These are phyloP conservation scores for Cicer bijugum DNA, from an alignment of 306 rosid species.

Conservation along the genomic window DNA sequence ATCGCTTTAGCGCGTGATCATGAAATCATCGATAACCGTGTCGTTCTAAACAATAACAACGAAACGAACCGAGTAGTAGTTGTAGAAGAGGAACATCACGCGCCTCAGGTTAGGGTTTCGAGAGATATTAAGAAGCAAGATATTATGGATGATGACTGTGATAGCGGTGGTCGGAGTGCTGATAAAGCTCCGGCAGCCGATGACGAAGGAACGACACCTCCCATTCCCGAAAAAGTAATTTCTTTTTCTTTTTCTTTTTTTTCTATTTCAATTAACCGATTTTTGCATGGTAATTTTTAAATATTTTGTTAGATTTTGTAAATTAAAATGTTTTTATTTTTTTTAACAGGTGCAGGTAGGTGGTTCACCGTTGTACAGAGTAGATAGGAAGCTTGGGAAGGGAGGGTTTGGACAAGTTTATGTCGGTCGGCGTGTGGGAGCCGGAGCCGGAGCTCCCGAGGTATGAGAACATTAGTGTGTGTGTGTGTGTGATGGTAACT, in stretches of 20 bases:
- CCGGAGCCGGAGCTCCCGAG: constrained; percentile 78
- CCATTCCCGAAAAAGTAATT: constrained; percentile 80
- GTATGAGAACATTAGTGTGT: constrained; percentile 53
- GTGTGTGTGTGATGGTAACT: background rate
- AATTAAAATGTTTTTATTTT: background rate
- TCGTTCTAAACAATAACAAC: constrained; percentile 18
- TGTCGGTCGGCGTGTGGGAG: constrained; percentile 75
- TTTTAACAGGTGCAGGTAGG: constrained; percentile 84
- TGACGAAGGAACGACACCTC: constrained; percentile 69
- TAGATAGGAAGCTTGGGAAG: constrained; percentile 81
- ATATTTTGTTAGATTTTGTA: background rate
- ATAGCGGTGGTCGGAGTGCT: constrained; percentile 70
- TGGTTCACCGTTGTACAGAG: constrained; percentile 80
- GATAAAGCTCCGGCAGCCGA: constrained; percentile 66
- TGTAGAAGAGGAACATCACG: background rate
- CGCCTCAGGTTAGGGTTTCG: constrained; percentile 42
- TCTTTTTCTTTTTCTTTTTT: background rate
- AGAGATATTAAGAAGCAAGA: constrained; percentile 37
- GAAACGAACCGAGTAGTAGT: background rate
- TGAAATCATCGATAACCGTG: constrained; percentile 10
- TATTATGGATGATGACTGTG: constrained; percentile 70
- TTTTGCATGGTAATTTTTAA: background rate
- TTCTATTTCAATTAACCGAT: background rate
- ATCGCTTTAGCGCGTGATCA: constrained; percentile 3
- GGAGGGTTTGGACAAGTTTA: constrained; percentile 98